Base-by-base conservation (phyloP, 2,329 filamentous ascomycete genomes). In the Monilinia laxa region DNA sequence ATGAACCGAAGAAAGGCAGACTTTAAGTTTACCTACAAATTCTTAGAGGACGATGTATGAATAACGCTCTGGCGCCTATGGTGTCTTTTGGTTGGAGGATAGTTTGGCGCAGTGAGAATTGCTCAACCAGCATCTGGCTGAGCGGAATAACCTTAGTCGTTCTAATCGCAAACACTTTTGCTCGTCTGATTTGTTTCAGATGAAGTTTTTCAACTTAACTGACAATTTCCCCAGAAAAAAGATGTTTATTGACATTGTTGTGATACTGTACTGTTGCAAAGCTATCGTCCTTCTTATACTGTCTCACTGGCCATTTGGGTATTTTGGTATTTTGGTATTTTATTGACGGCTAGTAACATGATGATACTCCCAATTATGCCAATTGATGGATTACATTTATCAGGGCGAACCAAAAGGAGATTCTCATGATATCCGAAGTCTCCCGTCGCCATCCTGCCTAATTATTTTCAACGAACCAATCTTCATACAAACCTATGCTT, bases 1-100 rank as follows among this genome's bases (percentile, higher is more conserved):
- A 98, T 98, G 94, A 98, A 98, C 79, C 91, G 94, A 72, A 84
- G 94, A 77, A 97, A 98, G 83, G 93, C 92, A 66, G 94, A 98
- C 78, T 98, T 98, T 83, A 96, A 96, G 81, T 98, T 98, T 80
- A 90, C 92, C 68, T 98, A 98, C 83, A 96, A 96, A 80, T 98
- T 95, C 80, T 85, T 98, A 72, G 94, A 98, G 79, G 94, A 98
- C 77, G 94, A 97, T 79, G 85, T 97, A 75, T 89, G 76, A 82
- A 86, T 73, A 71, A 73, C 68, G 74, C 71, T 69, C 68, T 80
- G 83, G 90, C 90, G 88, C 90, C 87, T 70, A 81, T 66, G 87
- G 77, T 89, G 89, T 76, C 89, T 90, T 78, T 89, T 87, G 87
- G 80, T 90, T 79, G 84, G 87, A 76, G 90, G 57, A 90, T 80